phyloP scores from a whole-genome alignment of 164 flowering plant species.

The Brasenia schreberi region DNA sequence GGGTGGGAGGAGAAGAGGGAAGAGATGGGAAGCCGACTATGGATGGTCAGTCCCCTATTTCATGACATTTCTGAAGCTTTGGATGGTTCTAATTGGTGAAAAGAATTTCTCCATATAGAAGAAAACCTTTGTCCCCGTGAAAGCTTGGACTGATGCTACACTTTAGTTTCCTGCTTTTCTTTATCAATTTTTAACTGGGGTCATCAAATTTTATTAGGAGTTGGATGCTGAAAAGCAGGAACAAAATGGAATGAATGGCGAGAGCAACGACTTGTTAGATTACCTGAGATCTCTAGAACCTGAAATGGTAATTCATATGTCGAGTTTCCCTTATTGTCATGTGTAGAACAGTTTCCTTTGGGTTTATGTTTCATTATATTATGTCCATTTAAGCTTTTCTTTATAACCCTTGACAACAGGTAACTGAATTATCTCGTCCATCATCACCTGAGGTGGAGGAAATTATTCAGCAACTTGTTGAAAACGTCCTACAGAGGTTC shows the following conservation, averaged over 20 bases:
- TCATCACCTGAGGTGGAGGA: slow-evolving; percentile 72
- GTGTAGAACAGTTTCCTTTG: not conserved
- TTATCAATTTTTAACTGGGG: too few species aligned
- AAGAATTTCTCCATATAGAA: too few species aligned
- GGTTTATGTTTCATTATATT: not conserved
- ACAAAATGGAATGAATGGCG: slow-evolving; percentile 25
- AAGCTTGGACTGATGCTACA: too few species aligned
- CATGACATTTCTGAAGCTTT: too few species aligned
- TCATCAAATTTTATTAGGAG: slow-evolving; percentile 32
- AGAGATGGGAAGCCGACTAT: too few species aligned
- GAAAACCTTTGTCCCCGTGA: too few species aligned
- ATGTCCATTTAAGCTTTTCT: not conserved
- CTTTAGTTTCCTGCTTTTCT: too few species aligned
- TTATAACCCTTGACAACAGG: slow-evolving; percentile 24
- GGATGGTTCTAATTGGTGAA: too few species aligned
- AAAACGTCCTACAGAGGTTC: slow-evolving; percentile 30
- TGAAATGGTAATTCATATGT: slow-evolving; percentile 39
- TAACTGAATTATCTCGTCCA: slow-evolving; percentile 58
- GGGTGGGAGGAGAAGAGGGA: too few species aligned
- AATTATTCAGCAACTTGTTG: slow-evolving; percentile 64
- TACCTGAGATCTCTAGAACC: slow-evolving; percentile 69
- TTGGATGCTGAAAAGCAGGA: slow-evolving; percentile 41
- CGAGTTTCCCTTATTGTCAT: too few species aligned
- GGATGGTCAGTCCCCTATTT: too few species aligned
- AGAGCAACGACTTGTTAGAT: slow-evolving; percentile 50